phyloP scores from a whole-genome alignment of 2,329 filamentous ascomycete species.

The Hypoxylon sp. region DNA sequence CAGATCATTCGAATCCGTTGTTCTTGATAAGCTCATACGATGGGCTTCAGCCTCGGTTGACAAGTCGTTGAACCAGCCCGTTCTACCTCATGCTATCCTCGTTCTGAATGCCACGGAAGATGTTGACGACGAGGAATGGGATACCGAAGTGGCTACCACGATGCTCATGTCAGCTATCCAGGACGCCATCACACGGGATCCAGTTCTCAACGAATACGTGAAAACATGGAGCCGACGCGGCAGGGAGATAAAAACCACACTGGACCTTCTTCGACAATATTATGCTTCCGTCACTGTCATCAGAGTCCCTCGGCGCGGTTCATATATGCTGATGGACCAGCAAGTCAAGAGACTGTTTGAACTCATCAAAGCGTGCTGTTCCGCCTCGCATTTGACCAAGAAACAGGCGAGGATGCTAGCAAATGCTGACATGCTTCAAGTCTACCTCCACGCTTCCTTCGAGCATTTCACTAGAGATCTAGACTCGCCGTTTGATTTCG shows the following conservation, averaged over 20 bases:
- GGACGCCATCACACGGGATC: conserved; percentile 44
- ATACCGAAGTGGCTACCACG: conserved; percentile 50
- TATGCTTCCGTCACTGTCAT: conserved; percentile 57
- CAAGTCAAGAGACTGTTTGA: conserved; percentile 55
- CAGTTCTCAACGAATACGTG: conserved; percentile 49
- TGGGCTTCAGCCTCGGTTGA: conserved; percentile 61
- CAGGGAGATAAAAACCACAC: conserved; percentile 51
- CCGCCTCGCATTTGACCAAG: conserved; percentile 51
- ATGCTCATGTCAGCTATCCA: conserved; percentile 47
- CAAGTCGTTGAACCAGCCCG: conserved; percentile 61
- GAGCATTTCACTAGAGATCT: conserved; percentile 43
- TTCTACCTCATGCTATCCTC: conserved; percentile 61
- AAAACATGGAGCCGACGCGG: conserved; percentile 51
- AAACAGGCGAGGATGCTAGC: conserved; percentile 49
- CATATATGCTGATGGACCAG: conserved; percentile 52
- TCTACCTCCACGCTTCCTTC: conserved; percentile 42
- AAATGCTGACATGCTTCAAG: conserved; percentile 36
- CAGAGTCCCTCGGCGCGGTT: conserved; percentile 52
- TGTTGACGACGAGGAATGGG: conserved; percentile 51
- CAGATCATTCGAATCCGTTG: conserved; percentile 47
- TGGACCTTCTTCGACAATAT: conserved; percentile 57
- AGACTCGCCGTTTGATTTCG: conserved; percentile 43
- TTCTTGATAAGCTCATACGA: conserved; percentile 52
- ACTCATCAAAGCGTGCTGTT: conserved; percentile 51
- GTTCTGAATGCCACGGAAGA: conserved; percentile 56